Evolutionary conservation across 78 protist genomes (phyloP), one percentile per base, ranked within the genome.

Genomic region (Dictyostelium intermedium): DNA sequence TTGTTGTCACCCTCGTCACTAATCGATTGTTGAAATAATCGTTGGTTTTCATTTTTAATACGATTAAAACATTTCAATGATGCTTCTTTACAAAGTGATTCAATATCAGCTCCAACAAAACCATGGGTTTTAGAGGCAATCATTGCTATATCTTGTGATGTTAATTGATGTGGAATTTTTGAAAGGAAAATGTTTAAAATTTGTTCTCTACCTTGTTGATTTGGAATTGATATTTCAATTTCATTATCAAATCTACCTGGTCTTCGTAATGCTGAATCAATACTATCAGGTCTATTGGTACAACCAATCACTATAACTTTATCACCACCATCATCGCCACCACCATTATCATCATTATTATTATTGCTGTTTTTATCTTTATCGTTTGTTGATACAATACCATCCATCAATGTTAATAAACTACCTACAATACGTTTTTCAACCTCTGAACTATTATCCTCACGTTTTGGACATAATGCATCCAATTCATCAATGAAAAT

Each of bases 211-310:
- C 72, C 95, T 34, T 25, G 37, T 23, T 30, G 74, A 50, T 79
- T 43, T n/a, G 96, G 99, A 77, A 97, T 91, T 5, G 96, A 86
- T 34, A 99, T 98, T 74, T 83, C 89, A 43, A 99, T 41, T 92
- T 99, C 99, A n/a, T 98, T 84, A 86, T 98, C 99, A 76, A 99
- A 98, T 25, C 99, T 96, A 20, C 99, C 99, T 1, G 99, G 98
- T 35, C 98, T 50, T 8, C 98, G 80, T 37, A 97, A 63, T 27
- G 98, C 97, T 4, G 96, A 77, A 53, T 97, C 98, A 0, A 97
- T 23, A 8, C 96, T n/a, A 79, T 87, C 76, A 3, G 96, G 97
- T 53, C 99, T 25, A 77, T 83, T 99, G 11, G 99, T 99, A 37
- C 99, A 99, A 0, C 98, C 99, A 20, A 99, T 91, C 5, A 99